Percentiles rank a stretch among this genome's conserved stretches.
These are phyloP conservation scores for Nicotiana tomentosiformis DNA, from an alignment of 257 asterid species.

Conservation along the genomic window DNA sequence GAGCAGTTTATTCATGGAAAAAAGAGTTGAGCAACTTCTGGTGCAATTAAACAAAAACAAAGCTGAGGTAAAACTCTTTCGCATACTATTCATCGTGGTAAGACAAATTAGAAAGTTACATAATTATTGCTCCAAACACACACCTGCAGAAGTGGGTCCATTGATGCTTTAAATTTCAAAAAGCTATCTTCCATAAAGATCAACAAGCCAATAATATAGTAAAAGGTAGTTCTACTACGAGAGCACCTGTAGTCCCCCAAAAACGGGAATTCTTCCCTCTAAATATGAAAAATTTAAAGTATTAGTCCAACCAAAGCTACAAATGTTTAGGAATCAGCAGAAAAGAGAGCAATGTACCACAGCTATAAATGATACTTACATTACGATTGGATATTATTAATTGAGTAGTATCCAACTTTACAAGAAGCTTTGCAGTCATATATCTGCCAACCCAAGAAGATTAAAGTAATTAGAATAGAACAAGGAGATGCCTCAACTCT, in stretches of 20 bases:
- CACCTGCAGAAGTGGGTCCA: conserved; percentile 90
- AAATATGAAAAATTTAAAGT: conserved; percentile 1
- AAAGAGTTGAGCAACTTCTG: background rate
- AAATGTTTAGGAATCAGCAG: conserved; percentile 1
- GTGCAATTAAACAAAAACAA: background rate
- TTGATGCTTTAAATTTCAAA: conserved; percentile 75
- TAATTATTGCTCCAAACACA: background rate
- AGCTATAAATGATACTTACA: conserved; percentile 36
- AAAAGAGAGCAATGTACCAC: background rate
- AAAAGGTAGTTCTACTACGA: conserved; percentile 87
- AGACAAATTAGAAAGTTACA: background rate
- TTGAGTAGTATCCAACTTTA: conserved; percentile 90
- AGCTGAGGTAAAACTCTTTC: too few relatives aligned
- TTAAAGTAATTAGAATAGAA: background rate
- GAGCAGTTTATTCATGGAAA: background rate
- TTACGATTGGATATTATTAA: conserved; percentile 79
- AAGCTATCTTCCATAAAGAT: conserved; percentile 89
- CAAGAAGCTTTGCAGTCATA: conserved; percentile 92
- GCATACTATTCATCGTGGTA: conserved; percentile 3
- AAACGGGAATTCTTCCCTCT: conserved; percentile 96
- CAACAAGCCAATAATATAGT: conserved; percentile 83
- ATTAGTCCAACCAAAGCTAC: conserved; percentile 1
- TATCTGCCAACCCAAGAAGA: conserved; percentile 45
- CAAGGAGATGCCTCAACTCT: background rate
- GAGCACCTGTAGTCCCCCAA: conserved; percentile 81